Evolutionary conservation across 2,329 filamentous ascomycete genomes (phyloP).

Genomic region (Fusarium sambucinum): DNA sequence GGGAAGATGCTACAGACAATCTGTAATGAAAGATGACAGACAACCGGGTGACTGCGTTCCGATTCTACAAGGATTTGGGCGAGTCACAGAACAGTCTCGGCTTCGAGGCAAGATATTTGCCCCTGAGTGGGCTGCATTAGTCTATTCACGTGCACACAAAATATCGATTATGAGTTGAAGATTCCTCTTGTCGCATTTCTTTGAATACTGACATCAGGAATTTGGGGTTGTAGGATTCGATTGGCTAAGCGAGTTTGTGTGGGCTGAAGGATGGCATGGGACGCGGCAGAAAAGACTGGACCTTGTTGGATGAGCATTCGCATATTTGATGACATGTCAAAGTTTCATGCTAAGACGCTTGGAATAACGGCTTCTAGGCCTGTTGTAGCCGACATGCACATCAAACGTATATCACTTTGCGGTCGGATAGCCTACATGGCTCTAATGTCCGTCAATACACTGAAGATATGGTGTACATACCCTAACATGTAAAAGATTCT

Average conservation of each 20-base stretch:
- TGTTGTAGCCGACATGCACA: no score
- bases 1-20: neutral
- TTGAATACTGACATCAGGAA: neutral
- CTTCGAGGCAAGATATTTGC: neutral
- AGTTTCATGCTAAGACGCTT: neutral
- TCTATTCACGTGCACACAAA: neutral
- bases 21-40: neutral
- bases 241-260: neutral
- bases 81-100: neutral
- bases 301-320: rapidly evolving
- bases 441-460: neutral
- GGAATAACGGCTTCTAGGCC: neutral
- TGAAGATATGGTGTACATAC: neutral
- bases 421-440: no score
- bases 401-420: neutral
- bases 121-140: neutral
- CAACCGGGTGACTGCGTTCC: neutral
- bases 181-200: neutral
- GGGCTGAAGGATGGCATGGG: neutral
- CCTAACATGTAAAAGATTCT: neutral
- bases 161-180: neutral
- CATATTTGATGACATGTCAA: neutral
- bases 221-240: neutral
- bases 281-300: neutral
- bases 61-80: neutral